Percentiles rank a stretch among this genome's conserved stretches.
phyloP scores from a whole-genome alignment of 2,329 filamentous ascomycete genomes.

The Epichloe brachyelytri region DNA sequence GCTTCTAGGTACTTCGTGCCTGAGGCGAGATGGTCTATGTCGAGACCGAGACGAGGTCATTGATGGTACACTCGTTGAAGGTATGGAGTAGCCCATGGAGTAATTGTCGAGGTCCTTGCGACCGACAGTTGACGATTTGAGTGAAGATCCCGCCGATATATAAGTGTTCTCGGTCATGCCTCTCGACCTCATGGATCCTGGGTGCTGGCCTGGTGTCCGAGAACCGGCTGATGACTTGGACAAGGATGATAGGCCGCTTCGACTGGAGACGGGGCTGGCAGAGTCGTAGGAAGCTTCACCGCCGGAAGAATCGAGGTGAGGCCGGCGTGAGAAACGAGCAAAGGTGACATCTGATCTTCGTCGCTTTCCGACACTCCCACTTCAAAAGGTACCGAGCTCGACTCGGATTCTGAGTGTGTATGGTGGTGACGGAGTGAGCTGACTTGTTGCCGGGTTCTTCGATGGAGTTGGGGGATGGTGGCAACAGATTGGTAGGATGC shows the following conservation, averaged over 20 bases:
- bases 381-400: conserved; percentile 42
- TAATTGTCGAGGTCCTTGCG: conserved; percentile 35
- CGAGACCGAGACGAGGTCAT: conserved; percentile 34
- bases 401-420: conserved; percentile 40
- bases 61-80: conserved; percentile 26
- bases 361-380: conserved; percentile 59
- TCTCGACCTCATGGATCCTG: conserved; percentile 38
- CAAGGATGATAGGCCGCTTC: conserved; percentile 46
- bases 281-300: conserved; percentile 45
- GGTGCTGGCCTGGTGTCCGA: conserved; percentile 35
- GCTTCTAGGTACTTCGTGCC: conserved; percentile 68
- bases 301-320: conserved; percentile 46
- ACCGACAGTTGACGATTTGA: conserved; percentile 22
- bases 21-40: conserved; percentile 53
- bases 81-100: conserved; percentile 32
- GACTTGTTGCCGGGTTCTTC: conserved; percentile 52
- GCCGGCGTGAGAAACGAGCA: conserved; percentile 60
- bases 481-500: conserved; percentile 65
- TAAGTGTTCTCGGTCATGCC: conserved; percentile 51
- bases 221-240: conserved; percentile 43
- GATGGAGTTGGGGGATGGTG: conserved; percentile 75
- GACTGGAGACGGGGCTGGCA: conserved; percentile 52
- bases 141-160: conserved; percentile 49
- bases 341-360: conserved; percentile 64
- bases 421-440: conserved; percentile 32